Conservation (phyloP, 2,329 filamentous ascomycete genomes). For the Alternaria sp. region DNA sequence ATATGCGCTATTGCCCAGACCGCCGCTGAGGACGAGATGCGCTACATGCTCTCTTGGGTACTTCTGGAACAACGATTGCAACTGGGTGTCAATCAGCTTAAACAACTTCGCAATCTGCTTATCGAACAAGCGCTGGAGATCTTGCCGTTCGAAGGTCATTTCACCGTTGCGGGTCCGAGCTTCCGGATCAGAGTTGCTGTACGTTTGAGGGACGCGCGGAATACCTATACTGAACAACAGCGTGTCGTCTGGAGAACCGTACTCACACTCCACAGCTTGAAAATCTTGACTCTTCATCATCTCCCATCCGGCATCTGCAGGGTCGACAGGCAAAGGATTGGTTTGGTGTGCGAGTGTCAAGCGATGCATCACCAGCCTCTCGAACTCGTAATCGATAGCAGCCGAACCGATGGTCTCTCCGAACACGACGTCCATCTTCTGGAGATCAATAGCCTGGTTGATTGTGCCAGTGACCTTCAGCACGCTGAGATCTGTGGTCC, state of each 20-base stretch:
- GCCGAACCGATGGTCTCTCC: conserved; percentile 55
- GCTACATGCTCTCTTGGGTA: conserved; percentile 41
- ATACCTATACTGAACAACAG: conserved; percentile 50
- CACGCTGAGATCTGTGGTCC: conserved; percentile 56
- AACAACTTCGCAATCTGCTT: conserved; percentile 49
- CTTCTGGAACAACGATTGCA: conserved; percentile 41
- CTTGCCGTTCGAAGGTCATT: conserved; percentile 46
- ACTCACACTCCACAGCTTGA: conserved; percentile 54
- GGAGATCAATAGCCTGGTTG: conserved; percentile 41
- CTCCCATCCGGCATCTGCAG: conserved; percentile 51
- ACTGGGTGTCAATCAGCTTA: conserved; percentile 48
- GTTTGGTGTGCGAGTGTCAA: conserved; percentile 42
- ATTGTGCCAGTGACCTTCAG: conserved; percentile 45
- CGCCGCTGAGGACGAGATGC: conserved; percentile 55
- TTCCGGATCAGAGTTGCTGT: conserved; percentile 43
- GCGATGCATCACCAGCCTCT: conserved; percentile 45
- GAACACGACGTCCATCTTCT: conserved; percentile 52
- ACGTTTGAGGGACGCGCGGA: conserved; percentile 43
- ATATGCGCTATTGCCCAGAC: conserved; percentile 55
- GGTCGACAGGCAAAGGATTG: conserved; percentile 39
- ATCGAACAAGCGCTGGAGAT: conserved; percentile 49
- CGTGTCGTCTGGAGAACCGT: conserved; percentile 50
- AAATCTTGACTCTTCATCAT: conserved; percentile 55
- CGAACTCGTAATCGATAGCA: conserved; percentile 53
- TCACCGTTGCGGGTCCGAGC: conserved; percentile 47